A percentile compares a stretch with the other conserved stretches of the same genome.
These are phyloP conservation scores for Aspergillus alliaceus DNA, from an alignment of 2,329 filamentous ascomycete species.

Conservation along the genomic window DNA sequence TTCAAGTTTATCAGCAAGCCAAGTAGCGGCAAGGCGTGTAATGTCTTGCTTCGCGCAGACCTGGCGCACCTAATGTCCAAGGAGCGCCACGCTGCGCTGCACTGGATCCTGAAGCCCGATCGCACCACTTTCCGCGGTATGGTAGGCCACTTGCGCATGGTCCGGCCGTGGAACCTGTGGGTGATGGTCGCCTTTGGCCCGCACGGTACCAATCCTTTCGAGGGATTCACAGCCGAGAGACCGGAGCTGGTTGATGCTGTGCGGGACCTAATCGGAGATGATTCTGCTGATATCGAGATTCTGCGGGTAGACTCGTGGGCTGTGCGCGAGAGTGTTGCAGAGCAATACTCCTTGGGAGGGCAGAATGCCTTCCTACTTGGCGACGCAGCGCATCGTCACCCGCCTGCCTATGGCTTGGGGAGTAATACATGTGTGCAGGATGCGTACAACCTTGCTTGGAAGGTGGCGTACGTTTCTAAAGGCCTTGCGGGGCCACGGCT, in stretches of 20 bases:
- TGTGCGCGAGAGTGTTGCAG: background rate
- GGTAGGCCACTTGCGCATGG: background rate
- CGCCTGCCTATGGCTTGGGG: background rate
- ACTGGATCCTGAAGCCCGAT: conserved; percentile 3
- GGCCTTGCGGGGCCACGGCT: background rate
- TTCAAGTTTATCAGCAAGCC: conserved; percentile 3
- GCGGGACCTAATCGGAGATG: background rate
- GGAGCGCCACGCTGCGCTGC: background rate
- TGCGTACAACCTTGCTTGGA: conserved; percentile 6
- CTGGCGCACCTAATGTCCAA: background rate
- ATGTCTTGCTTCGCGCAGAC: background rate
- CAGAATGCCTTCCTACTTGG: background rate
- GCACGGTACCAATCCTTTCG: background rate
- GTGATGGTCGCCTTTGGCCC: background rate
- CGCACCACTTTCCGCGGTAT: background rate
- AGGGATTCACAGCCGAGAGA: background rate
- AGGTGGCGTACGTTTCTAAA: conserved; percentile 2
- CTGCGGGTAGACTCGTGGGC: background rate
- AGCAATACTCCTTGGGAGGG: background rate
- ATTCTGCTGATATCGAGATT: background rate
- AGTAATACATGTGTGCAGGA: conserved; percentile 5
- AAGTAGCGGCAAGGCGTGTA: background rate
- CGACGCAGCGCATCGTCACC: conserved; percentile 2
- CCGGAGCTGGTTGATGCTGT: background rate
- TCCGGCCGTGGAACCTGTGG: background rate